A percentile compares a stretch with the other conserved stretches of the same genome.
Conservation (phyloP, 306 rosid genomes). For the Sphenostylis stenocarpa region DNA sequence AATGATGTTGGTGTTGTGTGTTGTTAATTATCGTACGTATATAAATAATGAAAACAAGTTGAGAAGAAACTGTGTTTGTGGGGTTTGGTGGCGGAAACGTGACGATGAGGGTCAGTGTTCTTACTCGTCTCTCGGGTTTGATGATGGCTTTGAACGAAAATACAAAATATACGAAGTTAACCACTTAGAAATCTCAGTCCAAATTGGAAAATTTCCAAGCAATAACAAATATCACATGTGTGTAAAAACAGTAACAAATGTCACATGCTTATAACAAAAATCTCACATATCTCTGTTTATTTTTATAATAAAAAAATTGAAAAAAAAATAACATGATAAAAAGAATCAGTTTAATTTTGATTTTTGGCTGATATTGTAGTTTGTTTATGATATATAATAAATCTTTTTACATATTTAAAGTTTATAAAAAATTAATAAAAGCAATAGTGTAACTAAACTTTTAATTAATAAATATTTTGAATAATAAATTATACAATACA, state of each 20-base stretch:
- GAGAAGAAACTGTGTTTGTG: neutral
- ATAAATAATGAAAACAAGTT: slow-evolving; percentile 2
- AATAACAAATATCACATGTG: neutral
- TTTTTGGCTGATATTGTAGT: no score
- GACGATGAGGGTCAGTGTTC: neutral
- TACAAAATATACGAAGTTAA: neutral
- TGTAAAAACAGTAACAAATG: no score
- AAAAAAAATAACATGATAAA: no score
- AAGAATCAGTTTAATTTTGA: no score
- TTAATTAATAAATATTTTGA: no score
- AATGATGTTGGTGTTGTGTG: slow-evolving; percentile 8
- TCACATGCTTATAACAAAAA: neutral
- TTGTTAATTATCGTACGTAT: neutral
- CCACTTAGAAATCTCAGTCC: slow-evolving; percentile 23
- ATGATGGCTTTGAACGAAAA: slow-evolving; percentile 2
- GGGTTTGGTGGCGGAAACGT: slow-evolving; percentile 13
- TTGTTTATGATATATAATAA: no score
- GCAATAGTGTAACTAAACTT: no score
- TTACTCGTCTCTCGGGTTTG: neutral
- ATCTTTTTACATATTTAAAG: no score
- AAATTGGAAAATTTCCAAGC: neutral
- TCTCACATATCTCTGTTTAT: no score
- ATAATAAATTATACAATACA: no score
- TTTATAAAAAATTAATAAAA: no score
- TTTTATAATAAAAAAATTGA: no score